These are phyloP conservation scores for Balakata baccata DNA, from an alignment of 345 rosid genomes.

Conservation along the genomic window DNA sequence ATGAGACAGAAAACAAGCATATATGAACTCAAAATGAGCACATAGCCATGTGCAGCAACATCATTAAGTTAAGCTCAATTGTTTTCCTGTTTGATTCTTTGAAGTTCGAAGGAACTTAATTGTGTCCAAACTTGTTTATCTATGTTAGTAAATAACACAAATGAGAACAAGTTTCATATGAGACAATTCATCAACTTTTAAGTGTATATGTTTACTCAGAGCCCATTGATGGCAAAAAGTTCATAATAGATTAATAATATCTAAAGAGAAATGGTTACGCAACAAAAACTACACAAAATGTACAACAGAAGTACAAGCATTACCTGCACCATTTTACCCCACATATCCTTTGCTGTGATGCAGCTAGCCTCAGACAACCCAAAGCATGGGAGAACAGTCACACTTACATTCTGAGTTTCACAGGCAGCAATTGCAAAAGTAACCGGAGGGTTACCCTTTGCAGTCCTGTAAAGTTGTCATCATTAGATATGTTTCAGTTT, in stretches of 20 bases:
- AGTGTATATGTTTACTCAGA: background rate
- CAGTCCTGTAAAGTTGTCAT: conserved; percentile 56
- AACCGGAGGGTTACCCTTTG: conserved; percentile 89
- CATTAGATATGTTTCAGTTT: conserved; percentile 16
- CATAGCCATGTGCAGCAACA: background rate
- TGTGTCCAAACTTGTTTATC: too few species aligned
- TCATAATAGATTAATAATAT: background rate
- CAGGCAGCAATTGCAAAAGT: conserved; percentile 91
- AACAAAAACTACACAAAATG: too few species aligned
- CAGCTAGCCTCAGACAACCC: conserved; percentile 77
- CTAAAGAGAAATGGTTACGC: background rate
- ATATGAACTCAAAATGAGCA: background rate
- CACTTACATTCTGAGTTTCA: conserved; percentile 95
- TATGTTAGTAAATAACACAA: background rate
- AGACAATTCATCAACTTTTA: too few species aligned
- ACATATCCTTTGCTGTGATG: conserved; percentile 76
- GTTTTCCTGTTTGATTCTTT: background rate
- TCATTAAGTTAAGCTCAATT: background rate
- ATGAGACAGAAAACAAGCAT: background rate
- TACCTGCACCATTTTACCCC: conserved; percentile 83
- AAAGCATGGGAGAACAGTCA: conserved; percentile 87
- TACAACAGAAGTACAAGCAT: background rate
- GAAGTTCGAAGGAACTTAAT: background rate
- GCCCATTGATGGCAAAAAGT: background rate
- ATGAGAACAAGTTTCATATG: too few species aligned